Conservation (phyloP, 345 rosid species). For the Excoecaria agallocha region DNA sequence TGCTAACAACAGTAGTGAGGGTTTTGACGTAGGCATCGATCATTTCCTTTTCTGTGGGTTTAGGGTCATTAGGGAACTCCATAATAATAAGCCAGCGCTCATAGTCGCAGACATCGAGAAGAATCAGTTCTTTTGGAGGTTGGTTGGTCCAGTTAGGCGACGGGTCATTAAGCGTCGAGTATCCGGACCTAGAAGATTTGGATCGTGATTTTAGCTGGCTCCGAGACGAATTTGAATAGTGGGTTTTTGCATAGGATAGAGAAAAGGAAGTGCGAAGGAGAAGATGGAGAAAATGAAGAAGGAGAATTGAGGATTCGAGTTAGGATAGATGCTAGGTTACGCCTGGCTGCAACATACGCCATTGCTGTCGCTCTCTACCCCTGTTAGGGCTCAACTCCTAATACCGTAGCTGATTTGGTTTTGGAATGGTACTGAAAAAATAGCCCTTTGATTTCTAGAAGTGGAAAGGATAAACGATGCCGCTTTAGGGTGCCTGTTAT, state of each 20-base stretch:
- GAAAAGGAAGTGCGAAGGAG: slow-evolving; percentile 49
- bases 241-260: slow-evolving; percentile 40
- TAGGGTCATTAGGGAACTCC: slow-evolving; percentile 80
- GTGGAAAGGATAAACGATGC: too few relatives aligned
- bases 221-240: slow-evolving; percentile 22
- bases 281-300: slow-evolving; percentile 31
- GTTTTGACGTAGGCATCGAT: slow-evolving; percentile 75
- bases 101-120: slow-evolving; percentile 91
- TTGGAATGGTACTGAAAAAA: too few relatives aligned
- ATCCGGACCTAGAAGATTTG: slow-evolving; percentile 70
- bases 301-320: slow-evolving; percentile 35
- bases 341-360: slow-evolving; percentile 59
- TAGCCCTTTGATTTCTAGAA: too few relatives aligned
- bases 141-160: slow-evolving; percentile 94
- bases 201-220: slow-evolving; percentile 29
- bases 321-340: slow-evolving; percentile 41
- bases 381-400: background rate
- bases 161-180: slow-evolving; percentile 84
- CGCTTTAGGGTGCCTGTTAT: too few relatives aligned
- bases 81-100: slow-evolving; percentile 94
- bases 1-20: slow-evolving; percentile 68
- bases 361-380: slow-evolving; percentile 24
- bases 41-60: slow-evolving; percentile 85
- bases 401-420: too few relatives aligned
- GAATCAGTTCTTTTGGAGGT: slow-evolving; percentile 84